A percentile compares a stretch with the other conserved stretches of the same genome.
These are phyloP conservation scores for Ustilago crameri DNA, from an alignment of 1,284 basidiomycete genomes.

Conservation along the genomic window DNA sequence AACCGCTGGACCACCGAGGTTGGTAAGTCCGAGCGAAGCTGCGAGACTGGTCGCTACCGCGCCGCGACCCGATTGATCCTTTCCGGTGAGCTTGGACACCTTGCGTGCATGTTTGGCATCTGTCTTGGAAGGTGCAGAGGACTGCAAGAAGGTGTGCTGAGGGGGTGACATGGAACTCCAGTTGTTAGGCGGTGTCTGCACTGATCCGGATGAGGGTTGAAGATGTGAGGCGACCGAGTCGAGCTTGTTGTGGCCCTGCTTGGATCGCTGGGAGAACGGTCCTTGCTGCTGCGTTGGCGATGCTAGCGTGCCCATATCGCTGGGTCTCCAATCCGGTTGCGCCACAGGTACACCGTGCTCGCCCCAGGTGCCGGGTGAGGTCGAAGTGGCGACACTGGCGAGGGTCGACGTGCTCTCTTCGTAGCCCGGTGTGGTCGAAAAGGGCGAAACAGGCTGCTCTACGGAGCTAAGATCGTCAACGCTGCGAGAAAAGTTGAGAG, in stretches of 20 bases:
- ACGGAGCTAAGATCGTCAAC: conserved; percentile 56
- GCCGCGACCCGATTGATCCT: conserved; percentile 26
- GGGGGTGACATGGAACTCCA: conserved; percentile 45
- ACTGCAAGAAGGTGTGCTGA: conserved; percentile 20
- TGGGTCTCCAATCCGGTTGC: conserved; percentile 49
- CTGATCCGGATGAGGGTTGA: conserved; percentile 27
- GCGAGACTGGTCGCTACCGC: conserved; percentile 27
- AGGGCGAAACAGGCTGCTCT: conserved; percentile 27
- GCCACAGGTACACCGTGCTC: conserved; percentile 48
- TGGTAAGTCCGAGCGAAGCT: conserved; percentile 33
- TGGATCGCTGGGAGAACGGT: conserved; percentile 27
- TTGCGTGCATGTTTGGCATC: conserved; percentile 45
- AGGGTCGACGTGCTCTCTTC: conserved; percentile 37
- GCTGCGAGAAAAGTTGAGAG: conserved; percentile 56
- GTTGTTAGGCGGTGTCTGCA: conserved; percentile 25
- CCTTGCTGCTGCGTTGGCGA: conserved; percentile 27
- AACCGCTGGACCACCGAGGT: conserved; percentile 14
- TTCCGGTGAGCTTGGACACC: conserved; percentile 44
- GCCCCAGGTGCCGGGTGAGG: conserved; percentile 47
- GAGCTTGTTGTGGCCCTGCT: conserved; percentile 24
- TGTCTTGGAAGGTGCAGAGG: conserved; percentile 7
- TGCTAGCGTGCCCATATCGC: conserved; percentile 52
- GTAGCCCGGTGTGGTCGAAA: conserved; percentile 26
- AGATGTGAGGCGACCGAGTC: conserved; percentile 29
- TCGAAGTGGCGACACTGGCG: conserved; percentile 13